Evolutionary conservation across 768 basidiomycete genomes (phyloP).

Genomic region (Leccinum longicurvipes): DNA sequence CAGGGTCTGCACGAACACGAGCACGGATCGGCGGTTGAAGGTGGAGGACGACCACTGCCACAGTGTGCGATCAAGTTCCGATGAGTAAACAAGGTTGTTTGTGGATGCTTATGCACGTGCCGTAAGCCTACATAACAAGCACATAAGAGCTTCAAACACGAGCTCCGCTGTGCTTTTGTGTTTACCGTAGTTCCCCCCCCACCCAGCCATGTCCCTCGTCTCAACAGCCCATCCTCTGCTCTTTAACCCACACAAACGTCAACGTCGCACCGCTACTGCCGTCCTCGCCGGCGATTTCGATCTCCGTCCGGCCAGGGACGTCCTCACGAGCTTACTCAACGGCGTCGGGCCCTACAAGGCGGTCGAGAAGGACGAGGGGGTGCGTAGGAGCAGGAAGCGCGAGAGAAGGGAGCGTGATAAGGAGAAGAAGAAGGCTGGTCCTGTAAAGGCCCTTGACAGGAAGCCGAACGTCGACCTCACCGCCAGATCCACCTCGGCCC

Average conservation of each 20-base stretch:
- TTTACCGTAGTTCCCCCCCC: slow-evolving; percentile 13
- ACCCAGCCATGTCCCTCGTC: slow-evolving; percentile 22
- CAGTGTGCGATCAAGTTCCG: too few relatives aligned
- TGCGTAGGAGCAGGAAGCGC: slow-evolving; percentile 51
- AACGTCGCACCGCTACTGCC: slow-evolving; percentile 65
- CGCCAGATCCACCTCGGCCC: slow-evolving; percentile 14
- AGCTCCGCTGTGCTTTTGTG: slow-evolving; percentile 28
- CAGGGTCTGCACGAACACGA: neutral
- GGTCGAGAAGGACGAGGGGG: slow-evolving; percentile 60
- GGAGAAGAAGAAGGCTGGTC: slow-evolving; percentile 44
- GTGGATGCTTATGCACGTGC: slow-evolving; percentile 35
- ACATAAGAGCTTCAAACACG: slow-evolving; percentile 35
- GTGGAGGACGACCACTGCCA: too few relatives aligned
- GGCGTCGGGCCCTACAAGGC: slow-evolving; percentile 65
- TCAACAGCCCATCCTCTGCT: slow-evolving; percentile 8
- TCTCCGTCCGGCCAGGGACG: slow-evolving; percentile 62
- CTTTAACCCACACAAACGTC: slow-evolving; percentile 32
- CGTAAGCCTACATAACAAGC: slow-evolving; percentile 36
- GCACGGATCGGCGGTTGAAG: too few relatives aligned
- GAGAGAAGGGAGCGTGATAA: slow-evolving; percentile 47
- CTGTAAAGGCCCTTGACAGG: slow-evolving; percentile 35
- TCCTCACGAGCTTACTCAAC: slow-evolving; percentile 75
- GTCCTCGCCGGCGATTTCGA: slow-evolving; percentile 78
- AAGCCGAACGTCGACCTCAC: slow-evolving; percentile 19
- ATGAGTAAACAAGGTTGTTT: slow-evolving; percentile 35